phyloP scores from a whole-genome alignment of 805 yeast species.

The Danielia reshetovae region DNA sequence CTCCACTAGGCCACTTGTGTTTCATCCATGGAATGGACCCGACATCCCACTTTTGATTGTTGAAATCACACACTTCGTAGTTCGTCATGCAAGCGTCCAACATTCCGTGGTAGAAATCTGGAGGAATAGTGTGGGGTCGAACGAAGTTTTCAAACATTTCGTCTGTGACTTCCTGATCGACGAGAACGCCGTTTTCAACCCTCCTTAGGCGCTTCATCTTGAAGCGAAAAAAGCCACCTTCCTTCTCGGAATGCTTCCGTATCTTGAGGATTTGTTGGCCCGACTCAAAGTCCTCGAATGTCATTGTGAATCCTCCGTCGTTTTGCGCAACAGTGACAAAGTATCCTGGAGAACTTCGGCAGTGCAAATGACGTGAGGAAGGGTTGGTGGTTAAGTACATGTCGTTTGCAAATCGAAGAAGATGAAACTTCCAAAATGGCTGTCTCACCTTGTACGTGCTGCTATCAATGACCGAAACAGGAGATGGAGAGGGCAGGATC shows the following conservation, averaged over 20 bases:
- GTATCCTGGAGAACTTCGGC: constrained; percentile 62
- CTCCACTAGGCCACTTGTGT: constrained; percentile 9
- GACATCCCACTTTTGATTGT: constrained; percentile 15
- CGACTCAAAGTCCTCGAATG: constrained; percentile 14
- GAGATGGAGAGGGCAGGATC: no score
- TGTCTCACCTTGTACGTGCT: not conserved
- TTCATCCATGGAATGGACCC: constrained; percentile 43
- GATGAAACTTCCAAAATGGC: constrained; percentile 62
- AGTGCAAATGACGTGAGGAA: constrained; percentile 51
- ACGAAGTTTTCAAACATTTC: not conserved
- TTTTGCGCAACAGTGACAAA: constrained; percentile 30
- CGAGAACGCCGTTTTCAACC: constrained; percentile 4
- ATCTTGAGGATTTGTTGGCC: constrained; percentile 11
- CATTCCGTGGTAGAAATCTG: not conserved
- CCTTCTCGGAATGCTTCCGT: constrained; percentile 2
- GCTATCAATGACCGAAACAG: not conserved
- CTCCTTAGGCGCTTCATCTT: constrained; percentile 3
- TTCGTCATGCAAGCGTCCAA: not conserved
- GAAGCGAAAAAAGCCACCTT: constrained; percentile 5
- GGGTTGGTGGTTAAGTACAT: constrained; percentile 68
- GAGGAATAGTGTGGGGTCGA: not conserved
- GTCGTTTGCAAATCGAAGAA: constrained; percentile 50
- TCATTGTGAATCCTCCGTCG: constrained; percentile 5
- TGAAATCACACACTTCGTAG: not conserved
- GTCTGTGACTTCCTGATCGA: not conserved